These are phyloP conservation scores for Exophiala xenobiotica DNA, from an alignment of 2,329 filamentous ascomycete species.

Conservation along the genomic window DNA sequence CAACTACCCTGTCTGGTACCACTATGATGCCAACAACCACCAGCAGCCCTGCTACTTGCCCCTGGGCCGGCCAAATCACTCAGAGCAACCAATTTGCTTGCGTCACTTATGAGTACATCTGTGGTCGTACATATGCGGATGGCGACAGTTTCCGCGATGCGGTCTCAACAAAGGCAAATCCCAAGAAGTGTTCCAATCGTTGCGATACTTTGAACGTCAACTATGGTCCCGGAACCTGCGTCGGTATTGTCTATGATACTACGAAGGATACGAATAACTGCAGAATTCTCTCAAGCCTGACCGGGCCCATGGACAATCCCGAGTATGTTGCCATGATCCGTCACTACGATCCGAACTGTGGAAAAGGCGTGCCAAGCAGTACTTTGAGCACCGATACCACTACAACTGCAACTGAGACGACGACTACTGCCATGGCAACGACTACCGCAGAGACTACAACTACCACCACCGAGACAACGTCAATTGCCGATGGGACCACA, in stretches of 20 bases:
- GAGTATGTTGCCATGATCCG: conserved; percentile 11
- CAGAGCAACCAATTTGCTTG: conserved; percentile 4
- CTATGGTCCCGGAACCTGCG: conserved; percentile 8
- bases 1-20: conserved; percentile 3
- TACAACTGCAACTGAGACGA: conserved; percentile 6
- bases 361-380: too few species aligned
- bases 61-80: conserved; percentile 1
- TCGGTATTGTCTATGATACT: conserved; percentile 19
- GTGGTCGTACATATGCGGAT: conserved; percentile 49
- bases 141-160: conserved; percentile 45
- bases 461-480: neutral
- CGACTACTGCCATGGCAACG: conserved; percentile 5
- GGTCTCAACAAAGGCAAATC: conserved; percentile 3
- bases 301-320: neutral
- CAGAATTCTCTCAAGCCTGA: conserved; percentile 10
- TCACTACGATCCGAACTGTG: conserved; percentile 10
- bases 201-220: conserved; percentile 16
- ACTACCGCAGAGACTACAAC: conserved; percentile 2
- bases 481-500: conserved; percentile 7
- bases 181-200: conserved; percentile 10
- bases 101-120: conserved; percentile 32
- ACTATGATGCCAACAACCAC: conserved; percentile 4
- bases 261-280: conserved; percentile 10
- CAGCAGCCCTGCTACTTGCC: neutral
- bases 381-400: conserved; percentile 2